A percentile compares a stretch with the other conserved stretches of the same genome.
Evolutionary conservation across 208 protist genomes (phyloP).

Genomic region (Blastocrithidia nonstop): DNA sequence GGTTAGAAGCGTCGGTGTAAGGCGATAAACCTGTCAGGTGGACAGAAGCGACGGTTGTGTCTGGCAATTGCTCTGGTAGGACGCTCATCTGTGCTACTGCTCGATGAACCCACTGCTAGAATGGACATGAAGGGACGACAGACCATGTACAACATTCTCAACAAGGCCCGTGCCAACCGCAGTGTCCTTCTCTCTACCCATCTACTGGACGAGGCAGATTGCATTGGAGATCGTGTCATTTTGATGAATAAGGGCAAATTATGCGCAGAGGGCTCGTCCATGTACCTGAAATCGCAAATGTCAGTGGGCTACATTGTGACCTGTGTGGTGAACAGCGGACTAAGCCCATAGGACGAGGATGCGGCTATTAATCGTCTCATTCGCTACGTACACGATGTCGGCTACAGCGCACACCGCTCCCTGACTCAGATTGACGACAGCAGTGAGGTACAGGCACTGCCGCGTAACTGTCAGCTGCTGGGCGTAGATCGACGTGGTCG

Average conservation of each 20-base stretch:
- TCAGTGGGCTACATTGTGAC: constrained; percentile 52
- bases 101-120: constrained; percentile 86
- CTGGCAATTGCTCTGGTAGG: constrained; percentile 80
- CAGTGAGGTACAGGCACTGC: constrained; percentile 8
- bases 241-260: constrained; percentile 78
- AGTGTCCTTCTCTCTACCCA: constrained; percentile 80
- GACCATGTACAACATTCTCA: constrained; percentile 53
- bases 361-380: constrained; percentile 17
- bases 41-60: constrained; percentile 72
- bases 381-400: constrained; percentile 32
- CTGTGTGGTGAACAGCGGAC: constrained; percentile 37
- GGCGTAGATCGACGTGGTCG: constrained; percentile 48
- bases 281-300: constrained; percentile 70
- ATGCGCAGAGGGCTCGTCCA: constrained; percentile 36
- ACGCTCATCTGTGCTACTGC: constrained; percentile 42
- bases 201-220: constrained; percentile 94
- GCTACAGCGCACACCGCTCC: constrained; percentile 11
- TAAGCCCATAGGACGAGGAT: constrained; percentile 21
- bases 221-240: constrained; percentile 85
- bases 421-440: too few relatives aligned
- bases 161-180: constrained; percentile 20
- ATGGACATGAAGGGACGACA: constrained; percentile 75
- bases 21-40: constrained; percentile 42
- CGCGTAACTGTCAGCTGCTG: constrained; percentile 16
- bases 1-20: constrained; percentile 29